Evolutionary conservation across 2,329 filamentous ascomycete genomes (phyloP).

Genomic region (Triangularia verruculosa): DNA sequence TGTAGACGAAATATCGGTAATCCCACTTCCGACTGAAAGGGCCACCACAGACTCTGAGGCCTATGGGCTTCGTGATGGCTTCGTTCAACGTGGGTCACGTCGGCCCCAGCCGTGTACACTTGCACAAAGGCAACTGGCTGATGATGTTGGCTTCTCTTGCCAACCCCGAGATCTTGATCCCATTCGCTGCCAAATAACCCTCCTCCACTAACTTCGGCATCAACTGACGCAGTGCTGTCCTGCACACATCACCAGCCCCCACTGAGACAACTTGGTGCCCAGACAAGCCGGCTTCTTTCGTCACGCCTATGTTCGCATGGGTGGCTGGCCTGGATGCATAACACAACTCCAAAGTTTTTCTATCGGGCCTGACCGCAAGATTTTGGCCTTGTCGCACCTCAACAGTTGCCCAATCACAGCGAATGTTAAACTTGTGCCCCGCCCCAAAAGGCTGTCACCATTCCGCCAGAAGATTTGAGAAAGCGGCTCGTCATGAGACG

Average conservation of each 20-base stretch:
- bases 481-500: constrained; percentile 7
- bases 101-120: constrained; percentile 3
- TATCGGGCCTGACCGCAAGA: constrained; percentile 3
- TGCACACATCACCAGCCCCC: not conserved
- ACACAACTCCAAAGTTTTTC: not conserved
- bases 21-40: too few relatives aligned
- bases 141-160: not conserved
- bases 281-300: not conserved
- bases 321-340: not conserved
- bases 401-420: constrained; percentile 6
- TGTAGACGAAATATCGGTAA: not conserved
- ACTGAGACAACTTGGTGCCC: not conserved
- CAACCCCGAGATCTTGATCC: not conserved
- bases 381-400: constrained; percentile 1
- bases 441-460: constrained; percentile 6
- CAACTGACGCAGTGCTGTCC: not conserved
- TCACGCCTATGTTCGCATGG: not conserved
- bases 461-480: not conserved
- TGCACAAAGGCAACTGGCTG: constrained; percentile 5
- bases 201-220: not conserved
- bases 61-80: not conserved
- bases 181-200: not conserved
- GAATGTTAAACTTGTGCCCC: not conserved
- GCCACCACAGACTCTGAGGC: not conserved
- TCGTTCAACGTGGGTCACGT: not conserved